phyloP scores from a whole-genome alignment of 768 basidiomycete species.

The Tremella mesenterica region DNA sequence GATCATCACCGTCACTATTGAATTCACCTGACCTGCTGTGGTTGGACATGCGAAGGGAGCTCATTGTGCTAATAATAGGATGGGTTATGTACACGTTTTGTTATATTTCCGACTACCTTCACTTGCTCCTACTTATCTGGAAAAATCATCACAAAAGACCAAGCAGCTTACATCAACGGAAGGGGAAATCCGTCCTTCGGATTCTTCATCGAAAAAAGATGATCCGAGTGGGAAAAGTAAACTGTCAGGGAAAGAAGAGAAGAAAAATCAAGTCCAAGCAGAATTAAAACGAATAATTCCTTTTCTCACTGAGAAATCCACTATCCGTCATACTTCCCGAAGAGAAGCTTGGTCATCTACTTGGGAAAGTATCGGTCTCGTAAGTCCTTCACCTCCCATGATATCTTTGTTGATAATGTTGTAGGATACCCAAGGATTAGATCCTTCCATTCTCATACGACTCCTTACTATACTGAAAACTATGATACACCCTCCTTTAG shows the following conservation, averaged over 20 bases:
- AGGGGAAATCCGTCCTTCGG: too few species aligned
- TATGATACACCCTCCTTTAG: conserved; percentile 29
- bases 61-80: conserved; percentile 6
- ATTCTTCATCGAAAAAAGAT: too few species aligned
- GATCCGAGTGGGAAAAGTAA: too few species aligned
- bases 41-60: too few species aligned
- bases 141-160: too few species aligned
- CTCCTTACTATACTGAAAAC: conserved; percentile 10
- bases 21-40: too few species aligned
- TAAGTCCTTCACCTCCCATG: neutral
- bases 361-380: conserved; percentile 29
- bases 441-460: conserved; percentile 8
- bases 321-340: conserved; percentile 15
- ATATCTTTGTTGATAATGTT: neutral
- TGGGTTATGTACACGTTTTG: conserved; percentile 30
- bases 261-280: conserved; percentile 13
- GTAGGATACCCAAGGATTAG: neutral
- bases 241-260: too few species aligned
- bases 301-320: conserved; percentile 35
- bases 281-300: conserved; percentile 19
- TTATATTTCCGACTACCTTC: conserved; percentile 29
- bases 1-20: neutral
- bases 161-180: too few species aligned
- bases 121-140: conserved; percentile 8
- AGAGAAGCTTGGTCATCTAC: conserved; percentile 26